Evolutionary conservation across 2,329 filamentous ascomycete genomes (phyloP).

Genomic region (Dothideomycetes sp.): DNA sequence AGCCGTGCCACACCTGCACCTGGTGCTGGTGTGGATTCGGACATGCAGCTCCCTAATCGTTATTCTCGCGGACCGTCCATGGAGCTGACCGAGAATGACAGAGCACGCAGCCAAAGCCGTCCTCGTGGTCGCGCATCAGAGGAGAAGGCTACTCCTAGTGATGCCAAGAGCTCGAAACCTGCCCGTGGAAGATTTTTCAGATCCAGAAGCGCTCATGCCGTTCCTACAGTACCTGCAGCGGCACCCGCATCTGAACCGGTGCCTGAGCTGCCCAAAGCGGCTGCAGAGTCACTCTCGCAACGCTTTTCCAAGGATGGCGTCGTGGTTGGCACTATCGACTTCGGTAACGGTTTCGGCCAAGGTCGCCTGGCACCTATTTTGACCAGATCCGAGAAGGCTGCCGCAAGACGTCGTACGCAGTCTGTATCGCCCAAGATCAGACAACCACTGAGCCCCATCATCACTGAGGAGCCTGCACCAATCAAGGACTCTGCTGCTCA

Average conservation of each 20-base stretch:
- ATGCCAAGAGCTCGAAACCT: neutral
- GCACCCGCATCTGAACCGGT: too few relatives aligned
- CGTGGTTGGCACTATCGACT: conserved; percentile 12
- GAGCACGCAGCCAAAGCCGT: conserved; percentile 3
- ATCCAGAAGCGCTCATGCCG: conserved; percentile 5
- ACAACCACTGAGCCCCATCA: neutral
- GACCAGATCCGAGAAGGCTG: conserved; percentile 5
- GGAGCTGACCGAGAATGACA: neutral
- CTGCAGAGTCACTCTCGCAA: conserved; percentile 1
- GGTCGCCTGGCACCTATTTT: conserved; percentile 7
- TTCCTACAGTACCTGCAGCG: conserved; percentile 1
- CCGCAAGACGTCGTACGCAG: conserved; percentile 8
- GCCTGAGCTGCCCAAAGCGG: conserved; percentile 1
- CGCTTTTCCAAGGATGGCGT: conserved; percentile 4
- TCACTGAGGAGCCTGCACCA: neutral
- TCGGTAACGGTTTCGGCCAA: conserved; percentile 9
- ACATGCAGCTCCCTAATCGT: too few relatives aligned
- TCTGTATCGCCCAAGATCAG: conserved; percentile 2
- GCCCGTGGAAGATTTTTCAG: conserved; percentile 4
- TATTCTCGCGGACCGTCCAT: too few relatives aligned
- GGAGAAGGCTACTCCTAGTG: too few relatives aligned
- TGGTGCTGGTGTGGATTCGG: conserved; percentile 2
- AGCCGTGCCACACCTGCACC: conserved; percentile 6
- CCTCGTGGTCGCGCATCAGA: too few relatives aligned
- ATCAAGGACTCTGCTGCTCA: too few relatives aligned